phyloP scores from a whole-genome alignment of 1,284 basidiomycete species.

The Microbotryomycetes sp. region DNA sequence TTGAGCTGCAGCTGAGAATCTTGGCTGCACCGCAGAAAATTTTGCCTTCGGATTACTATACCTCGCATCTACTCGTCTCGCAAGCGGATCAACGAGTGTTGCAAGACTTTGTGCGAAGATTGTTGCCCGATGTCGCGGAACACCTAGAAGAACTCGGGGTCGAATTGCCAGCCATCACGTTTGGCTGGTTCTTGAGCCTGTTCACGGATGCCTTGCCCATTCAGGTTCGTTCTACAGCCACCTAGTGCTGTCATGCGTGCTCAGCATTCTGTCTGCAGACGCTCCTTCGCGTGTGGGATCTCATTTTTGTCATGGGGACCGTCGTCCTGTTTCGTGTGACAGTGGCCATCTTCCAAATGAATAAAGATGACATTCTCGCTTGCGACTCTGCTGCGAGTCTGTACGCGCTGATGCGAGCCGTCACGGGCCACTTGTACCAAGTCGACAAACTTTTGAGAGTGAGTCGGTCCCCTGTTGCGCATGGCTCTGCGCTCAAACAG shows the following conservation, averaged over 20 bases:
- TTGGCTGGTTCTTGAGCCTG: conserved; percentile 94
- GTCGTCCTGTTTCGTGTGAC: conserved; percentile 69
- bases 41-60: conserved; percentile 44
- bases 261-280: conserved; percentile 48
- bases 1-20: background rate
- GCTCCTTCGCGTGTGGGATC: conserved; percentile 59
- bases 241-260: background rate
- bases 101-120: conserved; percentile 71
- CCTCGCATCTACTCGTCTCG: conserved; percentile 54
- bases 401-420: conserved; percentile 73
- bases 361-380: conserved; percentile 70
- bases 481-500: conserved; percentile 42
- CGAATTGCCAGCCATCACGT: conserved; percentile 88
- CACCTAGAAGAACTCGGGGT: conserved; percentile 76
- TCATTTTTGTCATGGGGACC: conserved; percentile 89
- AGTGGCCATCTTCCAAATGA: conserved; percentile 72
- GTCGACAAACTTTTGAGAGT: conserved; percentile 83
- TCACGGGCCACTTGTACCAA: conserved; percentile 86
- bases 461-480: conserved; percentile 29
- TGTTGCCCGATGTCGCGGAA: conserved; percentile 56
- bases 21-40: conserved; percentile 35
- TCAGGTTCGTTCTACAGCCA: conserved; percentile 53
- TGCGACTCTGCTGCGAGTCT: conserved; percentile 77
- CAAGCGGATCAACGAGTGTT: conserved; percentile 89
- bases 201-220: conserved; percentile 96